Base-by-base conservation (phyloP, 495 filamentous ascomycete species). In the Articulospora tetracladia region DNA sequence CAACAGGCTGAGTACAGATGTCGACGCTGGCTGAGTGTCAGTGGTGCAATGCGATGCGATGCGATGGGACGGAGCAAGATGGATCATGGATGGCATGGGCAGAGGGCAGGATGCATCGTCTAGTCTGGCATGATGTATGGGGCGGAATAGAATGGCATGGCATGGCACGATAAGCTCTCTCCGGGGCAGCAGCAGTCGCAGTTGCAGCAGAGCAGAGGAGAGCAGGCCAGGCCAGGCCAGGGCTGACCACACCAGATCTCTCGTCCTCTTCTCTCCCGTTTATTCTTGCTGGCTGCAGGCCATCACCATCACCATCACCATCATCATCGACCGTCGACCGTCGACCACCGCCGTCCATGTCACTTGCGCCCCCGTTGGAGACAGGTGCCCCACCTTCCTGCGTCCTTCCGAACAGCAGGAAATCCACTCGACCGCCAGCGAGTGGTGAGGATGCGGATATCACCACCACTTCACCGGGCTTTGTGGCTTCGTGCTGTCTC, bases 401-500 rank as follows among this genome's bases (percentile, higher is more conserved):
- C 62, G 55, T 58, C 47, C 39, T 61, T 58, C 62, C 57, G 62
- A 49, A 23, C 55, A 58, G 41, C 24, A 39, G 32, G 39, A 44
- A 19, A 4, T 22, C 32, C 8, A 15, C 25, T 32, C 44, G 32
- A 30, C 3, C n/a, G 39, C 11, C 39, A n/a, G n/a, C n/a, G 3
- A 44, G 11, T 57, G 17, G 39, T 22, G 23, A n/a, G 17, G 19
- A 23, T 48, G 25, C 55, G 55, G 24, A 24, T 57, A 57, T 57
- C 55, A 57, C 55, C 39, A 57, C 24, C 39, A 19, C 8, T 44
- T 44, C 39, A 44, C 3, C 39, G 39, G 30, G 39, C 8, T 17
- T 44, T 12, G 39, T 44, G 39, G 39, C 39, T 44, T 44, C 17
- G 3, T 44, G 7, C 10, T 44, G 39, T 44, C 39, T 44, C 39